Base-by-base conservation (phyloP, 495 filamentous ascomycete species). In the Aspergillus hancockii region DNA sequence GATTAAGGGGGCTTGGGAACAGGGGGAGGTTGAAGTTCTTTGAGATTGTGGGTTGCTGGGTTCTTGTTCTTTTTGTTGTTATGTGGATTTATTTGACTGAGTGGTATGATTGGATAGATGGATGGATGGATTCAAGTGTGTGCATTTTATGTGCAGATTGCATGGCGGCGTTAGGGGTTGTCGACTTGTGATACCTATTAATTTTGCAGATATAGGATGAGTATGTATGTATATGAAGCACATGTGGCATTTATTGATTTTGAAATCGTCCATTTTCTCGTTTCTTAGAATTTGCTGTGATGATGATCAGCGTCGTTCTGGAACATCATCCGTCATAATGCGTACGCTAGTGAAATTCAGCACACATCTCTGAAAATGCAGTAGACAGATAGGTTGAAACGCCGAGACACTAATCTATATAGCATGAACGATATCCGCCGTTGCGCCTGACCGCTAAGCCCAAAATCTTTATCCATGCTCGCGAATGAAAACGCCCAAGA, bases 1-100 rank as follows among this genome's bases (percentile, higher is more conserved):
- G 83, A 86, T 96, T 4, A 90, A 81, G 65, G 77, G 78, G 49
- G 79, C 86, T 59, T 90, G 95, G 58, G 80, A 81, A 61, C 81
- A 74, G 34, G 92, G 91, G 31, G 85, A 90, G 62, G 85, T 92
- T 32, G 94, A 98, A 73, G 75, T 98, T 68, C 83, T 97, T 54
- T 97, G 72, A 83, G 25, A 43, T 58, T 8, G 45, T 50, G 28
- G 8, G 36, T 38, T 55, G 36, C n/a, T n/a, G 36, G 3, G 36
- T 40, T 3, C 3, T 12, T 3, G 36, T 40, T 12, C 16, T 13
- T 47, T 47, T 8, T 23, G 19, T 10, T 23, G 19, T 10, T 2
- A 12, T 47, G 18, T n/a, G 43, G 18, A 4, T 22, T 47, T n/a
- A 7, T 4, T 32, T 47, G 16, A 9, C 13, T 51, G 31, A 18